Conservation (phyloP, 208 protist genomes). For the Leishmania aethiopica region DNA sequence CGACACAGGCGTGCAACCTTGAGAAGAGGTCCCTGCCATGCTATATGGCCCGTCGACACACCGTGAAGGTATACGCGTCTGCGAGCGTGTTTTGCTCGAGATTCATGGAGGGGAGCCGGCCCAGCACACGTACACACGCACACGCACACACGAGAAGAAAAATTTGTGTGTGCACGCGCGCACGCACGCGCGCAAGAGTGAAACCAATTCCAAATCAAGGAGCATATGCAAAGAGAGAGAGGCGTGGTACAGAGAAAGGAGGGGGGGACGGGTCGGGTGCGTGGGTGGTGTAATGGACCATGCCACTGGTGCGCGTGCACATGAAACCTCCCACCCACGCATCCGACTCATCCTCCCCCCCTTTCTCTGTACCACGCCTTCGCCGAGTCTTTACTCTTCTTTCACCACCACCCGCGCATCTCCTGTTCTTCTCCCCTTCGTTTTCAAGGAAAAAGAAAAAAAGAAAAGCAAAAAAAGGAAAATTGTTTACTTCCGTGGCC, state of each 20-base stretch:
- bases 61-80: not conserved
- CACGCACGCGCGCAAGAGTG: not conserved
- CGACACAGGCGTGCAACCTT: not conserved
- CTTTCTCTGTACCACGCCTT: too few species aligned
- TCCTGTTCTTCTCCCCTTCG: too few species aligned
- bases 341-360: too few species aligned
- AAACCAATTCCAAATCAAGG: not conserved
- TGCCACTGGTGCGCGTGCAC: too few species aligned
- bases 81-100: not conserved
- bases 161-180: not conserved
- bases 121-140: constrained; percentile 1
- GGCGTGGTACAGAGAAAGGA: not conserved
- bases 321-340: not conserved
- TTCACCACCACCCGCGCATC: too few species aligned
- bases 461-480: not conserved
- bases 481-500: too few species aligned
- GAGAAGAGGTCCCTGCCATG: not conserved
- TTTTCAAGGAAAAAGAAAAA: not conserved
- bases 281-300: not conserved
- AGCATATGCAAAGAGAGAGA: not conserved
- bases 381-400: too few species aligned
- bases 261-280: not conserved
- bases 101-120: not conserved
- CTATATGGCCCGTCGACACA: not conserved
- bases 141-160: not conserved